These are phyloP conservation scores for Alectoria sarmentosa DNA, from an alignment of 495 filamentous ascomycete genomes.

Conservation along the genomic window DNA sequence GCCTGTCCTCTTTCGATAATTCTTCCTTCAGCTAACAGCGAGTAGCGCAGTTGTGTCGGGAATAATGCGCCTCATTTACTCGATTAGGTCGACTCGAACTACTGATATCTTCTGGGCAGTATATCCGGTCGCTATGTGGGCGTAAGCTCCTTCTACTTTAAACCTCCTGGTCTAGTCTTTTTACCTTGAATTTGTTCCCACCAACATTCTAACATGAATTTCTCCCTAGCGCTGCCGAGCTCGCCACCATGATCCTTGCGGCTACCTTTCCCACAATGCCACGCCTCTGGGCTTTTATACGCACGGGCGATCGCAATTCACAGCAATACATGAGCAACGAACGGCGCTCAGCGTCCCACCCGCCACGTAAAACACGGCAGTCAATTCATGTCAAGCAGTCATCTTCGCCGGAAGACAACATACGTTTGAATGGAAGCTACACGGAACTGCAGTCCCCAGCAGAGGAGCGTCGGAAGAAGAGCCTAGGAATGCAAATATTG, in stretches of 20 bases:
- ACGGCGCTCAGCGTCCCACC: not conserved
- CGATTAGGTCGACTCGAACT: not conserved
- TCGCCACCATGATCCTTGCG: constrained; percentile 5
- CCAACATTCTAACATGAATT: not conserved
- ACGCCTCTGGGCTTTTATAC: constrained; percentile 7
- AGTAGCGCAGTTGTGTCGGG: constrained; percentile 4
- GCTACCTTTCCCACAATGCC: constrained; percentile 13
- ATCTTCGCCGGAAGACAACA: not conserved
- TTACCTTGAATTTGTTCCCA: not conserved
- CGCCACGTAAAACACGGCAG: constrained; percentile 4
- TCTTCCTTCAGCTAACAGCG: not conserved
- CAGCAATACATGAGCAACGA: not conserved
- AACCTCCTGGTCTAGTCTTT: not conserved
- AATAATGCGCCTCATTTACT: constrained; percentile 9
- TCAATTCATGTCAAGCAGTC: not conserved
- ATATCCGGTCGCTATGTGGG: constrained; percentile 12
- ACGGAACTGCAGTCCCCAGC: not conserved
- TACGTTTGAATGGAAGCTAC: constrained; percentile 8
- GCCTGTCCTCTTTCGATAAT: not conserved
- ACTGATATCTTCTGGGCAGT: not conserved
- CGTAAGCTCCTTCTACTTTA: not conserved
- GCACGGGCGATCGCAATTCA: not conserved
- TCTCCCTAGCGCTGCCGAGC: constrained; percentile 10
- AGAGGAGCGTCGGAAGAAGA: not conserved
- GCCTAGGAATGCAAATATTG: constrained; percentile 11